These are phyloP conservation scores for Naumovozyma baii DNA, from an alignment of 805 yeast genomes.

Conservation along the genomic window DNA sequence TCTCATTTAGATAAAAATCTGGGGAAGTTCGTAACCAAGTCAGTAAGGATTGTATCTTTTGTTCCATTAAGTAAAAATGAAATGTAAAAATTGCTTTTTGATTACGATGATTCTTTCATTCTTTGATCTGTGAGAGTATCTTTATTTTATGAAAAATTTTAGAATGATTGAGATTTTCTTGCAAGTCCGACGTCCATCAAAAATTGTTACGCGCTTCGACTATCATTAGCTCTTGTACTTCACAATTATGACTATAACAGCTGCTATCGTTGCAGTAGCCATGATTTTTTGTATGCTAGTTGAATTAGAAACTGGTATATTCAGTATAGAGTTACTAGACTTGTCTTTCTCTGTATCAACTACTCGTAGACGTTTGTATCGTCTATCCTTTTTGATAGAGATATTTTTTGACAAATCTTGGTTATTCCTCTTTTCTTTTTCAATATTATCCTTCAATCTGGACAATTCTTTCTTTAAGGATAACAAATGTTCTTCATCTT, in stretches of 20 bases:
- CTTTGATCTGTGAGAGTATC: background rate
- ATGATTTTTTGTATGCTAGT: background rate
- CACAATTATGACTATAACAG: background rate
- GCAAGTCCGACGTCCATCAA: background rate
- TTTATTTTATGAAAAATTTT: too few relatives aligned
- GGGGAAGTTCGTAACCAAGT: slow-evolving; percentile 29
- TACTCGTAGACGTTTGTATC: background rate
- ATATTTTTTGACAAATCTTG: slow-evolving; percentile 11
- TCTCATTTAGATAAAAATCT: slow-evolving; percentile 31
- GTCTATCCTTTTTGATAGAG: background rate
- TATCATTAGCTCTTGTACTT: background rate
- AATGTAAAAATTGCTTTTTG: background rate
- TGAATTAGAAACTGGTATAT: background rate
- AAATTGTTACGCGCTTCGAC: too few relatives aligned
- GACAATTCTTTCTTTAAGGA: slow-evolving; percentile 22
- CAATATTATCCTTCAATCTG: slow-evolving; percentile 26
- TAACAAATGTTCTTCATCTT: slow-evolving; percentile 12
- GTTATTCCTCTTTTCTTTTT: slow-evolving; percentile 28
- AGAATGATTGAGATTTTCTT: too few relatives aligned
- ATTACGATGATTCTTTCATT: background rate
- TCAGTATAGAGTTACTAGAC: too few relatives aligned
- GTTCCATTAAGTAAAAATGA: slow-evolving; percentile 8
- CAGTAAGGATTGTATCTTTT: slow-evolving; percentile 15
- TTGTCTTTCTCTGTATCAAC: background rate
- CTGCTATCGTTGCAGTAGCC: background rate